Evolutionary conservation across 345 rosid species (phyloP).

Genomic region (Nephelium lappaceum): DNA sequence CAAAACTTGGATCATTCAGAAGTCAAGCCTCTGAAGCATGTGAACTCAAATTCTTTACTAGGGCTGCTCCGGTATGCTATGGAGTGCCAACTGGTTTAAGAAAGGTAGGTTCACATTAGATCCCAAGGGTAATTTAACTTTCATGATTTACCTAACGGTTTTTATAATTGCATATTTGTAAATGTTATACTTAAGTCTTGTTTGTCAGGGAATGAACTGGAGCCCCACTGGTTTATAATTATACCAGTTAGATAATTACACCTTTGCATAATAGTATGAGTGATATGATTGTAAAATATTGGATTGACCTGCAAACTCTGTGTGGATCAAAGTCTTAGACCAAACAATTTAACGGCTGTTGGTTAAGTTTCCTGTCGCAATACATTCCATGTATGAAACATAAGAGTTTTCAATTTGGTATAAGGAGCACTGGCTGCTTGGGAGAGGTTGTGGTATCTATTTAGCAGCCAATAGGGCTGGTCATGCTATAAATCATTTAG

Average conservation of each 20-base stretch:
- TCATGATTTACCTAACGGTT: neutral
- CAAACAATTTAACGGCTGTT: neutral
- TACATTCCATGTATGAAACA: neutral
- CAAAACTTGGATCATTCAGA: too few relatives aligned
- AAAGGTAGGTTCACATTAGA: too few relatives aligned
- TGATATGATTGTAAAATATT: neutral
- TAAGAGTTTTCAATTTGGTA: neutral
- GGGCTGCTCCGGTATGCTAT: too few relatives aligned
- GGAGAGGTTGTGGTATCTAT: too few relatives aligned
- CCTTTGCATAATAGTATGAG: neutral
- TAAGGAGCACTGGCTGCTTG: too few relatives aligned
- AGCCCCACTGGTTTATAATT: neutral
- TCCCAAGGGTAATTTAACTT: conserved; percentile 40
- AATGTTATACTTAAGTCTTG: neutral
- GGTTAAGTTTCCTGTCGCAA: neutral
- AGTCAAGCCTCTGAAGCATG: too few relatives aligned
- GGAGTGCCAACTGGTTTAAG: too few relatives aligned
- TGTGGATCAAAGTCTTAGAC: neutral
- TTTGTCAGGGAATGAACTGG: neutral
- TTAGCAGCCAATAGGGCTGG: too few relatives aligned
- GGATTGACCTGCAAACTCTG: neutral
- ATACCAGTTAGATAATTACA: neutral
- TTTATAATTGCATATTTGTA: neutral
- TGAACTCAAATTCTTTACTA: too few relatives aligned
- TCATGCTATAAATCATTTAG: too few relatives aligned